Conservation (phyloP, 1,284 basidiomycete species). For the Ganoderma sinense region DNA sequence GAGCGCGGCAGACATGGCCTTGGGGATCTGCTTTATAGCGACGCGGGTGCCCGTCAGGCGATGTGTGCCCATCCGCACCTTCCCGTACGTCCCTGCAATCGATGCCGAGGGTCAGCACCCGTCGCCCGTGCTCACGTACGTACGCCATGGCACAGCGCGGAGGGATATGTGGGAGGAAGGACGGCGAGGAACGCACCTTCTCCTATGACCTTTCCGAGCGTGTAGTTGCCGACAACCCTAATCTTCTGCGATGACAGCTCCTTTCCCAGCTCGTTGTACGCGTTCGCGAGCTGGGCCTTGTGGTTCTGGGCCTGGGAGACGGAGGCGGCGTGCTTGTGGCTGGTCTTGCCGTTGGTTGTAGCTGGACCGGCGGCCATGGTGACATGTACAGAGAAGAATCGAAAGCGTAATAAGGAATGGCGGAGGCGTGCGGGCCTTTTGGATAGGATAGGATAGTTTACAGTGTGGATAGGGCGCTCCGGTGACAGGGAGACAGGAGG, state of each 20-base stretch:
- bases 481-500: constrained; percentile 1
- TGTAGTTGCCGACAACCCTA: constrained; percentile 95
- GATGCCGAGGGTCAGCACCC: background rate
- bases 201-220: constrained; percentile 93
- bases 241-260: constrained; percentile 91
- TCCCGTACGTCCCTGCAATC: constrained; percentile 86
- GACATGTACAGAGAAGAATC: constrained; percentile 46
- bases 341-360: constrained; percentile 35
- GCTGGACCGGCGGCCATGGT: constrained; percentile 43
- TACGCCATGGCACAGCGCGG: background rate
- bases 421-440: constrained; percentile 41
- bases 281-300: constrained; percentile 89
- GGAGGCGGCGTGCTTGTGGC: constrained; percentile 72
- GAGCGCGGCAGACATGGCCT: constrained; percentile 87
- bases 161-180: background rate
- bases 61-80: constrained; percentile 92
- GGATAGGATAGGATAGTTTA: constrained; percentile 22
- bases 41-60: constrained; percentile 89
- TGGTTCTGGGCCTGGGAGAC: constrained; percentile 69
- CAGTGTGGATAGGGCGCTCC: constrained; percentile 19
- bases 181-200: constrained; percentile 71
- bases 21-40: constrained; percentile 98
- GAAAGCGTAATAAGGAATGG: constrained; percentile 43
- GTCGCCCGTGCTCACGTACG: constrained; percentile 5
- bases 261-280: constrained; percentile 96